Evolutionary conservation across 2,329 filamentous ascomycete genomes (phyloP).

Genomic region (Pyricularia pennisetigena): DNA sequence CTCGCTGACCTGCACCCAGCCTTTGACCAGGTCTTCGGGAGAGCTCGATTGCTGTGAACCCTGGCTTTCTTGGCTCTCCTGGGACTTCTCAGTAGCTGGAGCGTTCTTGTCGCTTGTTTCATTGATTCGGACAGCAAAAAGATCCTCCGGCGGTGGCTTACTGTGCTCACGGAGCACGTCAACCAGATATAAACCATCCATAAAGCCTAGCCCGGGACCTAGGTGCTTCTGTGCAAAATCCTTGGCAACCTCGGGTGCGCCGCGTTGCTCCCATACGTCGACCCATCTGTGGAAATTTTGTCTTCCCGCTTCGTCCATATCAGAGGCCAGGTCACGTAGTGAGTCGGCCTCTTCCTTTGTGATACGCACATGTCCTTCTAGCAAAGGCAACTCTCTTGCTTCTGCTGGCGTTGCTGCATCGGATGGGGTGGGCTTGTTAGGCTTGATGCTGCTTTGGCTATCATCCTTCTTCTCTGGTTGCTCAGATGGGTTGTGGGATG

Average conservation of each 20-base stretch:
- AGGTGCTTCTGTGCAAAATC: neutral
- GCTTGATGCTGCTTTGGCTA: neutral
- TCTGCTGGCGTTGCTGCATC: slow-evolving; percentile 8
- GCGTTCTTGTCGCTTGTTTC: neutral
- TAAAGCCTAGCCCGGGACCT: neutral
- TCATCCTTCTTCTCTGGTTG: neutral
- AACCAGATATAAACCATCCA: neutral
- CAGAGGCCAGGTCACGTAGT: neutral
- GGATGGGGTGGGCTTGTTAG: neutral
- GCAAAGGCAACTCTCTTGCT: neutral
- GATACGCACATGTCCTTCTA: neutral
- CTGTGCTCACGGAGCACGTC: neutral
- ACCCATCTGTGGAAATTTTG: neutral
- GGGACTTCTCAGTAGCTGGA: neutral
- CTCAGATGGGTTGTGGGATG: slow-evolving; percentile 1
- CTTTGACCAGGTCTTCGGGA: slow-evolving; percentile 24
- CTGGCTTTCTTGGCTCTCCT: neutral
- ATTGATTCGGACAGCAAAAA: neutral
- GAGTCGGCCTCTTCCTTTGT: neutral
- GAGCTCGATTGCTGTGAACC: neutral
- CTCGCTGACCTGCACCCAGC: slow-evolving; percentile 35
- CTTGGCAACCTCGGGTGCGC: neutral
- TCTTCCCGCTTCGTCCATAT: neutral
- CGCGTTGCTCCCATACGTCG: neutral
- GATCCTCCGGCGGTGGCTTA: neutral